Percentiles rank a stretch among this genome's conserved stretches.
Conservation (phyloP, 129 eudicot genomes). For the Chrysanthemum lavandulifolium region DNA sequence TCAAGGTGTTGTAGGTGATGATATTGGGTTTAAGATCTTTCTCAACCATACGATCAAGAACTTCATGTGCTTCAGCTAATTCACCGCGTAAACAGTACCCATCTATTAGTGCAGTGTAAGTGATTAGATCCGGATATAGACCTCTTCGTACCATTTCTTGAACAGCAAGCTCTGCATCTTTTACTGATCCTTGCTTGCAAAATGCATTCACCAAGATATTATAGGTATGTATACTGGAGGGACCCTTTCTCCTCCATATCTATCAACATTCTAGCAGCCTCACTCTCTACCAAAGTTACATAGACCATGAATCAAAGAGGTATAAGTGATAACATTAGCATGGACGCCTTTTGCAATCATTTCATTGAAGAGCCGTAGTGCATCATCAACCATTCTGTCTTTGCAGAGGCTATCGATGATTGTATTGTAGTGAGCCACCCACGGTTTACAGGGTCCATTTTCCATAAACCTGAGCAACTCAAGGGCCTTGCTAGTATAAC, state of each 20-base stretch:
- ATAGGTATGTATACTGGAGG: slow-evolving; percentile 9
- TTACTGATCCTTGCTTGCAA: slow-evolving; percentile 3
- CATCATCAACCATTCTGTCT: background rate
- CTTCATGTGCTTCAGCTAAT: slow-evolving; percentile 22
- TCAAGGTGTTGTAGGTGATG: slow-evolving; percentile 27
- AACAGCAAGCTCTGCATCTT: no score
- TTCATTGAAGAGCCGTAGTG: no score
- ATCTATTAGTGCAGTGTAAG: slow-evolving; percentile 26
- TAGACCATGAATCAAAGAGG: slow-evolving; percentile 31
- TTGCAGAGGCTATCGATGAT: slow-evolving; percentile 39
- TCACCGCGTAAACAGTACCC: slow-evolving; percentile 51
- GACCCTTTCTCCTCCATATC: slow-evolving; percentile 33
- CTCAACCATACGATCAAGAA: slow-evolving; percentile 23
- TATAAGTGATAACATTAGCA: no score
- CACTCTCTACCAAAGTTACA: slow-evolving; percentile 26
- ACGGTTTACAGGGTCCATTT: slow-evolving; percentile 19
- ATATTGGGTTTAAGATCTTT: slow-evolving; percentile 22
- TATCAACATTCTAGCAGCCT: slow-evolving; percentile 24
- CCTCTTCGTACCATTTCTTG: no score
- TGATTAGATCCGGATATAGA: slow-evolving; percentile 25
- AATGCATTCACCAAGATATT: slow-evolving; percentile 21
- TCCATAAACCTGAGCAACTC: slow-evolving; percentile 36
- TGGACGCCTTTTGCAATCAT: no score
- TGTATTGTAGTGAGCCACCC: slow-evolving; percentile 17
- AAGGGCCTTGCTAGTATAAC: slow-evolving; percentile 28